Evolutionary conservation across 305 asterid genomes (phyloP).

Genomic region (Rubia balearica): DNA sequence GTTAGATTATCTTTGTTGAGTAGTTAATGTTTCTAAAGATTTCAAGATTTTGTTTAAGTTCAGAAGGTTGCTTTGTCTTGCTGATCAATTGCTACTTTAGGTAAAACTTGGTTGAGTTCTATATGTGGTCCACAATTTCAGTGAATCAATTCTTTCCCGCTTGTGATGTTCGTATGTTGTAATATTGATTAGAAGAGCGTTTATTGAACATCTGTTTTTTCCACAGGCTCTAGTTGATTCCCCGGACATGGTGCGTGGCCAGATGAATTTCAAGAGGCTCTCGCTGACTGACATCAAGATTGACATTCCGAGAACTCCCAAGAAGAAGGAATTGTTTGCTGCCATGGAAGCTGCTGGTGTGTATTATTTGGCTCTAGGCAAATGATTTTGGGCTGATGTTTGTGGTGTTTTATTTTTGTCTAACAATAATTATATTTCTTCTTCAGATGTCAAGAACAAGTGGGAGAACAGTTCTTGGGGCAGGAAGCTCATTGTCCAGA

Average conservation of each 20-base stretch:
- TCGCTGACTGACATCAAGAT: conserved; percentile 78
- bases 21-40: too few relatives aligned
- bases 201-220: neutral
- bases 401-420: neutral
- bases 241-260: conserved; percentile 81
- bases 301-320: conserved; percentile 73
- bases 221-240: conserved; percentile 84
- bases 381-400: neutral
- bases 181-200: neutral
- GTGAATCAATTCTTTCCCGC: too few relatives aligned
- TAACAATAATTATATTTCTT: neutral
- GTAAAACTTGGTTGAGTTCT: too few relatives aligned
- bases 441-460: conserved; percentile 73
- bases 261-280: conserved; percentile 89
- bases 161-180: neutral
- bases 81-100: too few relatives aligned
- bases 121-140: too few relatives aligned
- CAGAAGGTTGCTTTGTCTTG: too few relatives aligned
- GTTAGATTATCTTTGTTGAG: neutral
- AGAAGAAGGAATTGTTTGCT: conserved; percentile 69
- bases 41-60: too few relatives aligned
- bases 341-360: conserved; percentile 92
- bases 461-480: conserved; percentile 98
- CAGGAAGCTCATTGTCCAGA: conserved; percentile 82
- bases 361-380: conserved; percentile 9